These are phyloP conservation scores for Trametes cubensis DNA, from an alignment of 768 basidiomycete species.

Conservation along the genomic window DNA sequence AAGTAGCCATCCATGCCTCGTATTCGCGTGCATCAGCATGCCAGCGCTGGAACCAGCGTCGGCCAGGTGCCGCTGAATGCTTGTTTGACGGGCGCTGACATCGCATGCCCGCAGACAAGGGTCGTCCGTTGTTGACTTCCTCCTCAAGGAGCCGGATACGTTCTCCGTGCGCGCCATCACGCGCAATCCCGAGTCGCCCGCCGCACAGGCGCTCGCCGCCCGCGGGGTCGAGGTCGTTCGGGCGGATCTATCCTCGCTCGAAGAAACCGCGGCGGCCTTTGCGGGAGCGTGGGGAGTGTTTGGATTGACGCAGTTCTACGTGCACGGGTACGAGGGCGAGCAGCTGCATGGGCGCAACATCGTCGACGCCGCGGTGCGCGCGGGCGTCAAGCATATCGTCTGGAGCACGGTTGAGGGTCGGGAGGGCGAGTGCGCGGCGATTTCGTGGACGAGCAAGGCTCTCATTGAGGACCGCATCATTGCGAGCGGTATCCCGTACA, in stretches of 20 bases:
- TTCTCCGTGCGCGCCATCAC: conserved; percentile 20
- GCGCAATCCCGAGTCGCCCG: conserved; percentile 11
- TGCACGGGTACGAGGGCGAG: conserved; percentile 17
- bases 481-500: conserved; percentile 17
- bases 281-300: conserved; percentile 15
- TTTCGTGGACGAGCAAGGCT: conserved; percentile 16
- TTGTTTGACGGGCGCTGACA: too few relatives aligned
- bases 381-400: conserved; percentile 15
- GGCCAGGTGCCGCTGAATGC: too few relatives aligned
- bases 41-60: neutral
- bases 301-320: conserved; percentile 17
- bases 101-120: conserved; percentile 1
- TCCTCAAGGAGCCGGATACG: conserved; percentile 12
- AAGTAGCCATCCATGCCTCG: neutral
- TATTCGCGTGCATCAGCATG: neutral
- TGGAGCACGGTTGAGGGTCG: conserved; percentile 17
- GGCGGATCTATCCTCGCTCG: conserved; percentile 14
- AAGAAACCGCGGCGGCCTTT: conserved; percentile 14
- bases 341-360: conserved; percentile 15
- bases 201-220: conserved; percentile 12
- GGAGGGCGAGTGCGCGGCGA: conserved; percentile 18
- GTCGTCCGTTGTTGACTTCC: conserved; percentile 16
- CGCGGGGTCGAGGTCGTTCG: conserved; percentile 18
- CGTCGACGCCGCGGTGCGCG: conserved; percentile 13
- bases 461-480: conserved; percentile 16